Evolutionary conservation across 176 grass and related monocot species (phyloP), one percentile per base, ranked within the genome.

Genomic region (Aegilops umbellulata): DNA sequence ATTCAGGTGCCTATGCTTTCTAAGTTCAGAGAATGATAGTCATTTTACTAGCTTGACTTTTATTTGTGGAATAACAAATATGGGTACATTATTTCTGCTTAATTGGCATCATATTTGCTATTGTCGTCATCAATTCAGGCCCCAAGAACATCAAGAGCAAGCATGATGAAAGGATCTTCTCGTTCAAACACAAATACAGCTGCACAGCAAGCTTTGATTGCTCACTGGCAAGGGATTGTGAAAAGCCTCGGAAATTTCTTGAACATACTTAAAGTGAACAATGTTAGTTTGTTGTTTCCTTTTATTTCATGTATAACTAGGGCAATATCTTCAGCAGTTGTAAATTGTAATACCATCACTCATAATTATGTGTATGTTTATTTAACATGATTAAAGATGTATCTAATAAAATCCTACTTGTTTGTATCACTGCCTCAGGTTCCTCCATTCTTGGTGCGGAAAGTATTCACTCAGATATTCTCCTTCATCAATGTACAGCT

Each of bases 141-240:
- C 35, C 97, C 94, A 39, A 91, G 97, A 90, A 95, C 90, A 91
- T 99, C 97, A 92, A 96, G 97, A 87, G 94, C 94, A 88, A 99
- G 92, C 84, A 87, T 98, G 81, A 95, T 98, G 88, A 98, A 95
- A 92, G 93, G 93, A 79, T 82, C 91, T 79, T 91, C 93, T 82
- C 88, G 91, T 80, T 94, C 94, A 42, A 91, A 89, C 77, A 94
- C 88, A 88, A 94, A 91, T 82, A 80, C 92, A 73, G 88, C 93
- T 57, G 90, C 90, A 49, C 94, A 96, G 64, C 90, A 94, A 93
- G 90, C 84, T 81, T 83, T 99, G 82, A 94, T 99, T 92, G 97
- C 93, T 94, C 97, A 99, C 82, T 96, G 97, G 97, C 94, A 99
- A 93, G 97, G 92, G 75, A 99, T 99, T 84, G 94, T 95, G 60